Evolutionary conservation across 768 basidiomycete genomes (phyloP), one percentile per base, ranked within the genome.

Genomic region (Cystofilobasidium macerans): DNA sequence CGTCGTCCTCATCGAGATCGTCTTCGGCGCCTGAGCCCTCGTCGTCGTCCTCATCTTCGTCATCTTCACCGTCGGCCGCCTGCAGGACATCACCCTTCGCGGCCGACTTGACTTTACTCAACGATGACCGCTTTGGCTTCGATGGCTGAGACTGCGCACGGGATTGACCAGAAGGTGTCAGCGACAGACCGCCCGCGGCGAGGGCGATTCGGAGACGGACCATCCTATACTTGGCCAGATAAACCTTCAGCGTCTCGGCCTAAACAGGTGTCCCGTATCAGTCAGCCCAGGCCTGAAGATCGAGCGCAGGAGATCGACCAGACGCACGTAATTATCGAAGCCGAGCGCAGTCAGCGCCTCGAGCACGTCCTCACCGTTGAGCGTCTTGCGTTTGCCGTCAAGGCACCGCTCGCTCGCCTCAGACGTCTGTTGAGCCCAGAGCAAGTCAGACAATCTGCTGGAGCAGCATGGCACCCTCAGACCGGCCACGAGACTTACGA

Each of bases 361-460:
- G 64, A 98, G 77, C 54, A 98, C 93, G 76, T 98, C 94, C 80
- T 98, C 93, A 30, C 94, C 94, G 16, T 90, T 92, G 51, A 97
- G 92, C 66, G 94, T 98, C 80, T 98, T 98, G 69, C 94, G 82
- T 78, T 98, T 98, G 79, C 97, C 93, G 71, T 87, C 80, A 74
- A 87, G 83, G 70, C 91, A 93, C 73, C 90, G 90, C 77, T 97
- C 94, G 20, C 89, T 90, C 6, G 94, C 94, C 76, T 98, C 94
- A 51, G 86, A 88, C 33, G 93, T 95, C 63, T 67, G 60, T 26
- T 33, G 26, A 14, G 40, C 24, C 9, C 33, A 0, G 38, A 16
- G 18, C 16, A 26, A 30, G 40, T 18, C 6, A 47, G 58, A n/a
- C 26, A 8, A 4, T 5, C 8, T 33, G 26, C 6, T 14, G 22